Conservation (phyloP, 2,329 filamentous ascomycete species). For the Colletotrichum liriopes region DNA sequence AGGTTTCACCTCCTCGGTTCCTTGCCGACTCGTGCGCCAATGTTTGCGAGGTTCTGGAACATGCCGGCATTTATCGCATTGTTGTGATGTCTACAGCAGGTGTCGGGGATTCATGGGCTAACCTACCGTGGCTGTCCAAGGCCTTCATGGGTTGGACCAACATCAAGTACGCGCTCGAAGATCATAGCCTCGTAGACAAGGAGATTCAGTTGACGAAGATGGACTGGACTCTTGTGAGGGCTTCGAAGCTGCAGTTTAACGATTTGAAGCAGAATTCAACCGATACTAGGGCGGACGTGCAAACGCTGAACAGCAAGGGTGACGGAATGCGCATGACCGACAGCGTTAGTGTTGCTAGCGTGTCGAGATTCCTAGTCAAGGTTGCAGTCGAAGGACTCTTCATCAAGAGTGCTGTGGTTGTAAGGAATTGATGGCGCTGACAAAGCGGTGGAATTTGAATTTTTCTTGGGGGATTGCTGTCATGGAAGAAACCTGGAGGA, state of each 20-base stretch:
- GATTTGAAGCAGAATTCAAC: slow-evolving; percentile 40
- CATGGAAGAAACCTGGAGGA: not conserved
- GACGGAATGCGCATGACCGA: slow-evolving; percentile 52
- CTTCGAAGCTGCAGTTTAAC: slow-evolving; percentile 51
- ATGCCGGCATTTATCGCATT: slow-evolving; percentile 48
- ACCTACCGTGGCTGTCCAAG: slow-evolving; percentile 53
- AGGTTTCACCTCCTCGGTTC: slow-evolving; percentile 56
- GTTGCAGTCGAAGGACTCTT: slow-evolving; percentile 49
- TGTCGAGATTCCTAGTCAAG: slow-evolving; percentile 54
- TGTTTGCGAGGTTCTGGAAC: slow-evolving; percentile 48
- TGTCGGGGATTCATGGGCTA: slow-evolving; percentile 56
- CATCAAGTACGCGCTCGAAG: slow-evolving; percentile 56
- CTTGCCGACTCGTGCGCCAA: slow-evolving; percentile 57
- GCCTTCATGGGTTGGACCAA: slow-evolving; percentile 58
- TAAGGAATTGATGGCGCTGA: not conserved
- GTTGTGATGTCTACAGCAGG: slow-evolving; percentile 59
- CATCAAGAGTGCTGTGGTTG: not conserved
- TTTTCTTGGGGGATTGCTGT: not conserved
- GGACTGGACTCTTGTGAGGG: slow-evolving; percentile 56
- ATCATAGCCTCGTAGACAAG: slow-evolving; percentile 55
- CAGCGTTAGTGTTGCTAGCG: slow-evolving; percentile 48
- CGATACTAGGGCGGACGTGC: slow-evolving; percentile 43
- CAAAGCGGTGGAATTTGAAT: not conserved
- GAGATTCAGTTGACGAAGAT: slow-evolving; percentile 53
- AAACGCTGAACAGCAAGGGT: slow-evolving; percentile 50